A percentile compares a stretch with the other conserved stretches of the same genome.
These are phyloP conservation scores for Rhododendron henanense DNA, from an alignment of 148 eudicot genomes.

Conservation along the genomic window DNA sequence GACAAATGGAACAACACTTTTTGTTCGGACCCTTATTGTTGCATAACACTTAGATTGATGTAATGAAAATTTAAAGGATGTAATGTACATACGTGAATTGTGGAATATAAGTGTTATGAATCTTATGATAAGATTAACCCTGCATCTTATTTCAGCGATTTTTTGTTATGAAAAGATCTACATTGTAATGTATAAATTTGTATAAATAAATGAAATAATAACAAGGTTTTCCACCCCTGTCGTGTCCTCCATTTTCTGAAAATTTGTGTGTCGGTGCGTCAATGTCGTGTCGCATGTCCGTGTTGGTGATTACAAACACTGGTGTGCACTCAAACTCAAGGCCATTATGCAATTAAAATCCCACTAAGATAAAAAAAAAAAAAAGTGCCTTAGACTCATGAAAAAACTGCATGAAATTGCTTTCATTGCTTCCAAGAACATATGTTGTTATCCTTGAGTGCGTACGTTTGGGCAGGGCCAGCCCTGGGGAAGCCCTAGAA, in stretches of 20 bases:
- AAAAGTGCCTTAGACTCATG: not conserved
- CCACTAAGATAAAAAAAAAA: not conserved
- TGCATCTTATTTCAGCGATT: too few relatives aligned
- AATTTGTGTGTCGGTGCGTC: not conserved
- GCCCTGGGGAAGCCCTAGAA: not conserved
- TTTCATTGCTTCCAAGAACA: slow-evolving; percentile 1
- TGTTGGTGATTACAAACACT: not conserved
- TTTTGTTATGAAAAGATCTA: too few relatives aligned
- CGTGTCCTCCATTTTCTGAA: too few relatives aligned
- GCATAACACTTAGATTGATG: not conserved
- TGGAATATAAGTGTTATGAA: not conserved
- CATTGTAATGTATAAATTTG: too few relatives aligned
- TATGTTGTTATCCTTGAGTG: not conserved
- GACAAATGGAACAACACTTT: not conserved
- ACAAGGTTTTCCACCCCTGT: too few relatives aligned
- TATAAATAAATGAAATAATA: too few relatives aligned
- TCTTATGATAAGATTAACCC: too few relatives aligned
- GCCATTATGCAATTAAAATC: not conserved
- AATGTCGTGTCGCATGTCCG: not conserved
- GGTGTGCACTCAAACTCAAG: not conserved
- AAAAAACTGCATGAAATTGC: not conserved
- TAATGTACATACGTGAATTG: not conserved
- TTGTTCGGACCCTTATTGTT: not conserved
- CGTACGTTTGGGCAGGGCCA: not conserved
- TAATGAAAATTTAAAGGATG: not conserved